Base-by-base conservation (phyloP, 2,329 filamentous ascomycete species). In the Cercospora janseana region DNA sequence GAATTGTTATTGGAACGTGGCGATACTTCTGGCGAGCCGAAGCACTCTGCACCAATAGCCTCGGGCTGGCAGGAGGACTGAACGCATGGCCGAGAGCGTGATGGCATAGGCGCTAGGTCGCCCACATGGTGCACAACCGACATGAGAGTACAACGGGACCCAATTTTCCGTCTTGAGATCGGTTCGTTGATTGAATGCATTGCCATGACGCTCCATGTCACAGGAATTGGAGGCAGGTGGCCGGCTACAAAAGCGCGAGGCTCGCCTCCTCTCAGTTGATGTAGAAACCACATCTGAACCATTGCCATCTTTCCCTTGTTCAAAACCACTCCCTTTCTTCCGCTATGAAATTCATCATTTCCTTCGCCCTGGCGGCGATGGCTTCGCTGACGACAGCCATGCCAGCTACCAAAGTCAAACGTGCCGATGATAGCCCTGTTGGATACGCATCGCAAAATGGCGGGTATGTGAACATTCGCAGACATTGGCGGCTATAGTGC, bases 361-460 rank as follows among this genome's bases (percentile, higher is more conserved):
- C 49, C 31, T 16, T 59, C 55, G 61, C 59, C 58, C 60, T 65
- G 60, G 58, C 51, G 55, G 59, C 59, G 29, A 52, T 62, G 38
- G 31, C 55, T 55, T 57, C 56, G 7, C 31, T 60, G 24, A 56
- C 58, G 40, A 40, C 49, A 24, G 61, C 61, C 13, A 31, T 54
- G 15, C 59, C 59, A 27, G 43, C 55, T 27, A 44, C 20, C 45
- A 41, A 46, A 12, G 47, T 43, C 28, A 41, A 46, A 20, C 48
- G 34, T 32, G 52, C 46, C 18, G 46, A 44, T 23, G 48, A 48
- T 38, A 48, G 44, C 8, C 57, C 60, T 13, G 41, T 60, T 23
- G 62, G 62, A 32, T 65, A 61, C 32, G 62, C 62, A 28, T 56
- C 57, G 31, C 50, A 51, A 48, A 63, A 65, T 46, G 60, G 62